Evolutionary conservation across 176 grass and related monocot genomes (phyloP).

Genomic region (Themeda triandra): DNA sequence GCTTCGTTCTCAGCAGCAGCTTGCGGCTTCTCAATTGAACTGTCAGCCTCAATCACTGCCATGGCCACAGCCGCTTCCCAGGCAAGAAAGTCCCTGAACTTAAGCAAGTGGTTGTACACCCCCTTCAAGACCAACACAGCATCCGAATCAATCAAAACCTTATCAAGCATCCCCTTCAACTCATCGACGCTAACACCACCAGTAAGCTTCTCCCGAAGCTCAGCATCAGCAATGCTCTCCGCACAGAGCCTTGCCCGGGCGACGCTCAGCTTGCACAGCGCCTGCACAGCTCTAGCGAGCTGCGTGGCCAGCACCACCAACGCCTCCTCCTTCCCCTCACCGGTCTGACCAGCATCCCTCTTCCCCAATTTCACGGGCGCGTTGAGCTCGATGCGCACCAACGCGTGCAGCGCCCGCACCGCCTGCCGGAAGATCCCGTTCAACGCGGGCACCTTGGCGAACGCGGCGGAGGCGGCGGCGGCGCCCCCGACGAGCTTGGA

Average conservation of each 20-base stretch:
- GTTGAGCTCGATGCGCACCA: conserved; percentile 79
- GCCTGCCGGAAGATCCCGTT: conserved; percentile 73
- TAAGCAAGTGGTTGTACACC: conserved; percentile 66
- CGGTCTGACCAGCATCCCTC: conserved; percentile 27
- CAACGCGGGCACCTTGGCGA: conserved; percentile 61
- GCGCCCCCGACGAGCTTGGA: conserved; percentile 66
- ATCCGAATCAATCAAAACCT: conserved; percentile 46
- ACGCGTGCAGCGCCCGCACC: conserved; percentile 61
- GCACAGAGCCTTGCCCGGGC: conserved; percentile 48
- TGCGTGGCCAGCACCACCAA: conserved; percentile 55
- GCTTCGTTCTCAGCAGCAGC: conserved; percentile 43
- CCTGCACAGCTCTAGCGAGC: conserved; percentile 51
- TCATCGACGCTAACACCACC: conserved; percentile 1
- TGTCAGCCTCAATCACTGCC: conserved; percentile 65
- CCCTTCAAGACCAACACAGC: conserved; percentile 35
- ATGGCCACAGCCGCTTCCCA: conserved; percentile 88
- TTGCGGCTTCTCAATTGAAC: conserved; percentile 80
- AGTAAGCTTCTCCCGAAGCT: conserved; percentile 43
- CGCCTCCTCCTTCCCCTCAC: conserved; percentile 67
- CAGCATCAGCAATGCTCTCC: conserved; percentile 49
- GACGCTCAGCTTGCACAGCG: conserved; percentile 62
- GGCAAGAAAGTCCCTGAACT: conserved; percentile 71
- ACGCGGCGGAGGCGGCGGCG: conserved; percentile 5
- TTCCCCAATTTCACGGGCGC: conserved; percentile 70
- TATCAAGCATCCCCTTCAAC: conserved; percentile 44